A percentile compares a stretch with the other conserved stretches of the same genome.
Evolutionary conservation across 257 asterid genomes (phyloP).

Genomic region (Lantana camara): DNA sequence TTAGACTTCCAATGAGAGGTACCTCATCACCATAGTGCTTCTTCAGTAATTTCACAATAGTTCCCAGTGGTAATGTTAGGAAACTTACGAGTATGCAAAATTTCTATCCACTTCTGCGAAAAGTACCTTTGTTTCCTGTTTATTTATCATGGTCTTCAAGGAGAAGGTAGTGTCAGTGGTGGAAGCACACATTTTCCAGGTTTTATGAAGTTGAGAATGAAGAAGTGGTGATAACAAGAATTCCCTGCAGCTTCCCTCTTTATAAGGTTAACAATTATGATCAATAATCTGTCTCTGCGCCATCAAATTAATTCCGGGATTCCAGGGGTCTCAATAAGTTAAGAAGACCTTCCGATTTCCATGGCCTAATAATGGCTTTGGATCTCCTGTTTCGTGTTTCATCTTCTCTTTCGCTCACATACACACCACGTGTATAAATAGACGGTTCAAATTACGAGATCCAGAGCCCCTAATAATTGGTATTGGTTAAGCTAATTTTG

Average conservation of each 20-base stretch:
- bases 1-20: conserved; percentile 24
- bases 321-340: no score
- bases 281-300: no score
- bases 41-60: conserved; percentile 4
- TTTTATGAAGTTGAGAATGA: neutral
- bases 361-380: no score
- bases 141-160: conserved; percentile 23
- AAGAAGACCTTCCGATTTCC: no score
- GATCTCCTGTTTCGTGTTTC: no score
- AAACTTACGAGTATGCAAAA: conserved; percentile 36
- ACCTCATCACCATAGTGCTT: conserved; percentile 20
- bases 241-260: no score
- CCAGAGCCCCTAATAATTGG: no score
- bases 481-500: no score
- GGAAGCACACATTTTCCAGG: neutral
- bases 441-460: no score
- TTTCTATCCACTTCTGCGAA: conserved; percentile 32
- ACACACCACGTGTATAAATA: no score
- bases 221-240: neutral
- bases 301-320: no score
- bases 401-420: neutral
- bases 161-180: neutral
- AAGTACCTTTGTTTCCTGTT: conserved; percentile 29
- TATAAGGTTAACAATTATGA: no score
- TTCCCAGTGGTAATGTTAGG: conserved; percentile 34